Conservation (phyloP, 2,329 filamentous ascomycete genomes). For the Calonectria fujianensis region DNA sequence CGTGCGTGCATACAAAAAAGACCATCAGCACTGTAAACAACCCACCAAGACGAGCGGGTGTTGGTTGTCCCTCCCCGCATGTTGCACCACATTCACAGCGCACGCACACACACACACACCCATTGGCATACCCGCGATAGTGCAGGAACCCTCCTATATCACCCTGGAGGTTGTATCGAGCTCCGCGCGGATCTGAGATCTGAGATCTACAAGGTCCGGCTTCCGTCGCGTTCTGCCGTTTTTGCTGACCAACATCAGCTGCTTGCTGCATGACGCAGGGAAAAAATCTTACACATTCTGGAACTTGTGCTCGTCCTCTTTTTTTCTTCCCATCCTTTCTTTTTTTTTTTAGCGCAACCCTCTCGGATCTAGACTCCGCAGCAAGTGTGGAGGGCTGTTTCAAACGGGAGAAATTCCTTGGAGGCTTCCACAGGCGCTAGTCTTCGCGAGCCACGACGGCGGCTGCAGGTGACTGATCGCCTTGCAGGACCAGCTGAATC, state of each 20-base stretch:
- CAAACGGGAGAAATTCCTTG: conserved; percentile 4
- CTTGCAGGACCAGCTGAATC: neutral
- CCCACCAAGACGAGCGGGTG: neutral
- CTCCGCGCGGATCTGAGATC: conserved; percentile 14
- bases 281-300: conserved; percentile 9
- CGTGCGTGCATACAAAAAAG: neutral
- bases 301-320: neutral
- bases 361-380: neutral
- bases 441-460: neutral
- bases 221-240: neutral
- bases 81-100: conserved; percentile 16
- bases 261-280: conserved; percentile 8
- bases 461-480: conserved; percentile 4
- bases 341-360: neutral
- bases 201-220: conserved; percentile 17
- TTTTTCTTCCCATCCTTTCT: neutral
- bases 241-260: conserved; percentile 20
- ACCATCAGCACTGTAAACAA: conserved; percentile 12
- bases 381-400: neutral
- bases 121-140: conserved; percentile 1
- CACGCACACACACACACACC: neutral
- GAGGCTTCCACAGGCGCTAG: neutral
- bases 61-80: neutral
- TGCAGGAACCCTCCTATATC: conserved; percentile 13
- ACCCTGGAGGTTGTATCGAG: conserved; percentile 17